Percentiles rank a stretch among this genome's conserved stretches.
Evolutionary conservation across 106 monocot species (phyloP).

Genomic region (Allium cepa): DNA sequence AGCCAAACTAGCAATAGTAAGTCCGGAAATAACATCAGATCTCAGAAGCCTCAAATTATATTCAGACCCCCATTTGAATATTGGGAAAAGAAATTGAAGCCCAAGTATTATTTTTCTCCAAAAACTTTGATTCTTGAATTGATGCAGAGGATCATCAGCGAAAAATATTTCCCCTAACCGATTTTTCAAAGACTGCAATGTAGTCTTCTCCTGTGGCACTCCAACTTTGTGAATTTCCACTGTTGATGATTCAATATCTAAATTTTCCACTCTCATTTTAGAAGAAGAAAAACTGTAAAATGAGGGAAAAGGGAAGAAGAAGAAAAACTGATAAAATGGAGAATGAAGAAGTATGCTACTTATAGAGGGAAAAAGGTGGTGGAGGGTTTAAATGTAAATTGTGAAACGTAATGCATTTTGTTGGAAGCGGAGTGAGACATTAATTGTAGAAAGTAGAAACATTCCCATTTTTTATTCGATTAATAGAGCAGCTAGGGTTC

Average conservation of each 20-base stretch:
- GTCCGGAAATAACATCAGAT: conserved; percentile 67
- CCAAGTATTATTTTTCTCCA: conserved; percentile 42
- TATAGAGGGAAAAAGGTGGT: not conserved
- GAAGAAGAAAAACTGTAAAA: not conserved
- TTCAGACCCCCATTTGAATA: conserved; percentile 75
- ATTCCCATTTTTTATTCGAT: too few species aligned
- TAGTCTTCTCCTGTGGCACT: conserved; percentile 40
- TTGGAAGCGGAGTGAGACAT: too few species aligned
- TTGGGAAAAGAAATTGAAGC: conserved; percentile 75
- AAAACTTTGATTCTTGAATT: conserved; percentile 61
- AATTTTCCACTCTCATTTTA: conserved; percentile 41
- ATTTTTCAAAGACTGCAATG: conserved; percentile 38
- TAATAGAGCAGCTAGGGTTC: too few species aligned
- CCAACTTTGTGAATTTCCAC: conserved; percentile 61
- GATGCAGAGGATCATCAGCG: conserved; percentile 71
- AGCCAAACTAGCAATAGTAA: conserved; percentile 90
- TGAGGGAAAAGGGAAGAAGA: not conserved
- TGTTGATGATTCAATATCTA: conserved; percentile 40
- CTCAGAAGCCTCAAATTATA: conserved; percentile 65
- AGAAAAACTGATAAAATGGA: not conserved
- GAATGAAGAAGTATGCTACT: not conserved
- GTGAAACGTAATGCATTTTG: too few species aligned
- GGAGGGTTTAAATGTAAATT: not conserved
- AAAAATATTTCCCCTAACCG: conserved; percentile 67
- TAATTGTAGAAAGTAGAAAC: too few species aligned